Base-by-base conservation (phyloP, 176 grass and related monocot genomes). In the maize (Zea mays) region DNA sequence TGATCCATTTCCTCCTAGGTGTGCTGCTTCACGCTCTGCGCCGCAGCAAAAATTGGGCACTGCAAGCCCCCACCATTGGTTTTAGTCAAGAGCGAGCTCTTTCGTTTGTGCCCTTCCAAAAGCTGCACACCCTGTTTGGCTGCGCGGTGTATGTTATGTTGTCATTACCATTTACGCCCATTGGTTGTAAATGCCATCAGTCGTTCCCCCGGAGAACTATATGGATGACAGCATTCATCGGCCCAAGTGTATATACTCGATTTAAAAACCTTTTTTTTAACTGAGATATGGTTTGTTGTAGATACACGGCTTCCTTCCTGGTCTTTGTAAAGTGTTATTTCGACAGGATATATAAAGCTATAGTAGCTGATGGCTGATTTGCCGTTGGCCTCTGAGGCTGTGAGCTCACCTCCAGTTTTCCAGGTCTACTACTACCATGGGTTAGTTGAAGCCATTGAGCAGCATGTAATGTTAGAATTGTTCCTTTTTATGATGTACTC, bases 161-260 rank as follows among this genome's bases (percentile, higher is more conserved):
- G 67, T 54, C 2, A 70, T 27, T 27, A 27, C 27, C 27, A 27
- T 27, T 60, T 60, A 54, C 64, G 71, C 57, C 73, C 81, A 74
- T 49, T 71, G 54, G 61, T 62, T 85, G 68, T 82, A 85, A 65
- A 89, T 89, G 44, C 19, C 58, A 76, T 73, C 10, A 63, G 75
- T 74, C 19, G 21, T 59, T 61, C 42, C 67, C 20, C 54, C 0
- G 37, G 62, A 64, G 46, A 77, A 77, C 17, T 77, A 68, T 46
- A 74, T 38, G 54, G 73, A 27, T 42, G 76, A 27, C 46, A 85
- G 36, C 42, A 62, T 78, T 58, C 10, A 63, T 80, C 54, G 17
- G 34, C 5, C 13, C 46, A 84, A 71, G 0, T 84, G 71, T 84
- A 88, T 71, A 88, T 88, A 56, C 46, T 56, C 7, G 7, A 74